Conservation (phyloP, 495 filamentous ascomycete genomes). For the Viridothelium virens region DNA sequence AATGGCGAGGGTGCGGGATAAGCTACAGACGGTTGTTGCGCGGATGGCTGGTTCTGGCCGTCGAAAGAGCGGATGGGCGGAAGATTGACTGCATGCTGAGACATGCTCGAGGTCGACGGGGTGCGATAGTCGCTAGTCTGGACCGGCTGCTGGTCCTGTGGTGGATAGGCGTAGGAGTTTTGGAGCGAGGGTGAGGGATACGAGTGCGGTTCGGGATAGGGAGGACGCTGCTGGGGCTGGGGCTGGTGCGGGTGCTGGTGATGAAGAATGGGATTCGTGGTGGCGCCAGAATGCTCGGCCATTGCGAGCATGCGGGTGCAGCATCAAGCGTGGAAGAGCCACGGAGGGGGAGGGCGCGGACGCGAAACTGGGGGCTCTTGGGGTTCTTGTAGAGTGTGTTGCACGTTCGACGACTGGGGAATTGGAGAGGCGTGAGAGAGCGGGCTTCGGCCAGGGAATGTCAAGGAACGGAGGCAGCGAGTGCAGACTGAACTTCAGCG, state of each 20-base stretch:
- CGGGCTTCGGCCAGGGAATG: background rate
- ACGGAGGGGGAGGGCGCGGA: background rate
- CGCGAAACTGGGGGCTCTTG: background rate
- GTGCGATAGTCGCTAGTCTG: conserved; percentile 43
- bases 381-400: background rate
- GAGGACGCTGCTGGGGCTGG: conserved; percentile 38
- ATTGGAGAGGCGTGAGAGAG: no score
- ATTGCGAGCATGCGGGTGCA: background rate
- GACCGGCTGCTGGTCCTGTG: conserved; percentile 35
- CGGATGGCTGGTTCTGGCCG: conserved; percentile 32
- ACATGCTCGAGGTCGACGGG: conserved; percentile 44
- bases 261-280: background rate
- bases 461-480: background rate
- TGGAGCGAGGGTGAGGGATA: conserved; percentile 50
- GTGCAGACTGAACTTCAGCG: background rate
- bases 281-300: conserved; percentile 12
- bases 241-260: conserved; percentile 45
- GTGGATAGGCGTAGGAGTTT: conserved; percentile 49
- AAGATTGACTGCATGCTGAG: conserved; percentile 49
- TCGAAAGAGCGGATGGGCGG: conserved; percentile 53
- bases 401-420: no score
- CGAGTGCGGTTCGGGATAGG: conserved; percentile 49
- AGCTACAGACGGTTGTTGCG: conserved; percentile 17
- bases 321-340: background rate
- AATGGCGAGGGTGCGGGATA: conserved; percentile 32